Percentiles rank a stretch among this genome's conserved stretches.
Conservation (phyloP, 208 protist genomes). For the Angomonas desouzai region DNA sequence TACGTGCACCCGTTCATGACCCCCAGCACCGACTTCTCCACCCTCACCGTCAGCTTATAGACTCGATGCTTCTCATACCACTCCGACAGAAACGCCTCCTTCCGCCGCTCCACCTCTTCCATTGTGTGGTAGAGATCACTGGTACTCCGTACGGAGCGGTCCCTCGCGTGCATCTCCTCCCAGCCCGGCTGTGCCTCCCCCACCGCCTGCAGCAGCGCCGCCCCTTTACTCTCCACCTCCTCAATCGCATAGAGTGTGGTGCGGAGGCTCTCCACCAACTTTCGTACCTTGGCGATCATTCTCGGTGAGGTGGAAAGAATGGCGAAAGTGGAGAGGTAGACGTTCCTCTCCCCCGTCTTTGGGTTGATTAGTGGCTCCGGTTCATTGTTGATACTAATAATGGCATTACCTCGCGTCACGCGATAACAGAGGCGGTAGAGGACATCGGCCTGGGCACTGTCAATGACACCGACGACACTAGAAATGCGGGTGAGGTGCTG, state of each 20-base stretch:
- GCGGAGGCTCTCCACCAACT: constrained; percentile 83
- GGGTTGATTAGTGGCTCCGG: constrained; percentile 59
- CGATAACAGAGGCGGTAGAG: constrained; percentile 90
- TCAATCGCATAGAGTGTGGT: constrained; percentile 87
- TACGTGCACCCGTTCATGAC: constrained; percentile 94
- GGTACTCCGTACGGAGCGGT: neutral
- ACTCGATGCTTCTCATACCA: constrained; percentile 45
- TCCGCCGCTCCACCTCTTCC: constrained; percentile 26
- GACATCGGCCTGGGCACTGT: constrained; percentile 12
- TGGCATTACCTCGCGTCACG: constrained; percentile 88
- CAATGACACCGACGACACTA: constrained; percentile 26
- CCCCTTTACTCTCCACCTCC: constrained; percentile 22
- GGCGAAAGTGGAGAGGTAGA: constrained; percentile 82
- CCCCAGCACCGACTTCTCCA: constrained; percentile 44
- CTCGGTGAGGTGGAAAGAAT: constrained; percentile 84
- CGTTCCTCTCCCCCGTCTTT: constrained; percentile 18
- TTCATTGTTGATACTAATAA: constrained; percentile 40
- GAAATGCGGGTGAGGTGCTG: constrained; percentile 16
- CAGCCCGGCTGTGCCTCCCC: neutral
- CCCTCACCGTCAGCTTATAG: constrained; percentile 37
- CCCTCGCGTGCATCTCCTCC: neutral
- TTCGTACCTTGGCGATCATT: constrained; percentile 73
- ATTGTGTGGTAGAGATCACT: constrained; percentile 22
- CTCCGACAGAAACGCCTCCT: constrained; percentile 30
- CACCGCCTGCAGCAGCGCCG: neutral